phyloP scores from a whole-genome alignment of 805 yeast genomes.

The Myxozyma kluyveri region DNA sequence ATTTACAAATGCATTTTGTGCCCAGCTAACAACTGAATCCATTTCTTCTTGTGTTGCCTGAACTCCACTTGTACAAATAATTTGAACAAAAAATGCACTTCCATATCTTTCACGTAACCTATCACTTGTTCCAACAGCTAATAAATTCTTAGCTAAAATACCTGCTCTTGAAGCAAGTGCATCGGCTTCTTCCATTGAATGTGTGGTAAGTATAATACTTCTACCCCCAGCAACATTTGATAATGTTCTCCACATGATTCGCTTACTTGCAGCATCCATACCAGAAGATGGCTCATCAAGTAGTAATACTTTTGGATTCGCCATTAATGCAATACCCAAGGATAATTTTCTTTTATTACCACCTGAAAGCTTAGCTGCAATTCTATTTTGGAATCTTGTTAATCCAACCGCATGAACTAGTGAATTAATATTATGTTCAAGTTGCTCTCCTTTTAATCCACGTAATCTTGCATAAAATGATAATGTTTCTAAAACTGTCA shows the following conservation, averaged over 20 bases:
- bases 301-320: slow-evolving; percentile 38
- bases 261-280: slow-evolving; percentile 42
- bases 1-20: slow-evolving; percentile 25
- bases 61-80: slow-evolving; percentile 30
- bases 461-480: slow-evolving; percentile 38
- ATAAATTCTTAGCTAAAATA: slow-evolving; percentile 34
- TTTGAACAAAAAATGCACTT: slow-evolving; percentile 33
- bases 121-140: slow-evolving; percentile 38
- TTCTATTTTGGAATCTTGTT: slow-evolving; percentile 33
- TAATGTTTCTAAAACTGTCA: slow-evolving; percentile 37
- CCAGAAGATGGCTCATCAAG: slow-evolving; percentile 43
- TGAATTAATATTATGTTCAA: slow-evolving; percentile 34
- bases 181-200: slow-evolving; percentile 43
- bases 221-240: slow-evolving; percentile 35
- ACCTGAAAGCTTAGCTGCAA: slow-evolving; percentile 38
- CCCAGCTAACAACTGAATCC: slow-evolving; percentile 21
- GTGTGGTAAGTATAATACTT: slow-evolving; percentile 39
- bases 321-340: slow-evolving; percentile 39
- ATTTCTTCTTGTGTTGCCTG: slow-evolving; percentile 6
- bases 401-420: slow-evolving; percentile 39
- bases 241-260: slow-evolving; percentile 41
- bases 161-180: slow-evolving; percentile 40
- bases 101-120: slow-evolving; percentile 34
- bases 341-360: slow-evolving; percentile 41
- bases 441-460: slow-evolving; percentile 30